Evolutionary conservation across 2,329 filamentous ascomycete species (phyloP), one percentile per base, ranked within the genome.

Genomic region (Calycina herbarum): DNA sequence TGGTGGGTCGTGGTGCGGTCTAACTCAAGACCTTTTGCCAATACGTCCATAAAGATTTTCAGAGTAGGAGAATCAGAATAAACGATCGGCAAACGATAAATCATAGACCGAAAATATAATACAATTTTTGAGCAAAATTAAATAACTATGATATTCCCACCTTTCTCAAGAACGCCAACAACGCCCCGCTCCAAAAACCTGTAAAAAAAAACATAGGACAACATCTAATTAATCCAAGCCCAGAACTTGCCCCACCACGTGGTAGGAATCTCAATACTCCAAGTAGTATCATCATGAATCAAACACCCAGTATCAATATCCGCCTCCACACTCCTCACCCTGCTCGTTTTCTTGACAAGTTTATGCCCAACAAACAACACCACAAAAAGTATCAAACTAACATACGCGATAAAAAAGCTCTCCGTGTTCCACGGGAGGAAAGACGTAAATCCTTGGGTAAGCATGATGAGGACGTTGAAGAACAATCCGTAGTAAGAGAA

Each of bases 371-470:
- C 63, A 70, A 85, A 88, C 13, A 89, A 75, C 3, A 85, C 81
- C 2, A 83, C 72, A 71, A 90, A 91, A 2, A 91, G 73, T 31
- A 90, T 85, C 65, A 91, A 73, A 68, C 86, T 89, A 70, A 90
- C 75, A 70, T 91, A 91, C 13, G 83, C 81, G 2, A 85, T 82
- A 68, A 91, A 89, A 71, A 91, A 92, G 57, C 82, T 78, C 62
- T 80, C 80, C 5, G 83, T 83, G 71, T 78, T 80, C 85, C 89
- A 91, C 7, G 78, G 79, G 51, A 91, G 87, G 73, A 90, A 91
- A 5, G 84, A 82, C 10, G 86, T 86, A 77, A 91, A 92, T 3
- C 89, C 89, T 73, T 88, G 88, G 0, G 89, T 91, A 27, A 91
- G 66, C 61, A 87, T 82, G 67, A 92, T 87, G 60, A 91, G 75